Evolutionary conservation across 306 rosid genomes (phyloP).

Genomic region (Malus sieversii): DNA sequence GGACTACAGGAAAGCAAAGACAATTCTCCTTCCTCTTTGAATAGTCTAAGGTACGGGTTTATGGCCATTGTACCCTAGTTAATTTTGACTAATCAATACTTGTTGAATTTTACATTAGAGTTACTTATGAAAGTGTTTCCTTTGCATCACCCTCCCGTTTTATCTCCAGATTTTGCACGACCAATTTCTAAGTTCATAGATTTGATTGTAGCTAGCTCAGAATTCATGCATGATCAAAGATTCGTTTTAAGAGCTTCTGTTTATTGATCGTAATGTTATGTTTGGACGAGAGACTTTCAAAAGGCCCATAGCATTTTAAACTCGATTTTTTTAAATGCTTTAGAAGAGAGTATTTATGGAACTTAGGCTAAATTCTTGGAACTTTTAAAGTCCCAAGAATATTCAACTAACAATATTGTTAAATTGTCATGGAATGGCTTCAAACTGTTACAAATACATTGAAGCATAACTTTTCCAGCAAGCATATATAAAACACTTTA

Average conservation of each 20-base stretch:
- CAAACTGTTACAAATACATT: too few relatives aligned
- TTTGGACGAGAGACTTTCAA: fast-evolving
- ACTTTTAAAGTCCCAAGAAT: too few relatives aligned
- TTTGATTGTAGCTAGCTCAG: neutral
- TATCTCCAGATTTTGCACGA: neutral
- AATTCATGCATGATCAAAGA: too few relatives aligned
- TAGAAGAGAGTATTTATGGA: neutral
- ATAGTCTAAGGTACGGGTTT: neutral
- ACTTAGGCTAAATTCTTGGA: neutral
- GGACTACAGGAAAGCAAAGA: neutral
- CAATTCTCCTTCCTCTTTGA: neutral
- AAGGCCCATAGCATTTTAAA: too few relatives aligned
- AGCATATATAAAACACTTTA: slow-evolving; percentile 6
- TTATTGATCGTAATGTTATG: neutral
- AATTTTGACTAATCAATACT: neutral
- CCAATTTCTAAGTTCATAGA: neutral
- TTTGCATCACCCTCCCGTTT: neutral
- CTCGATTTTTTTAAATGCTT: neutral
- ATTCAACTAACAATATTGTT: neutral
- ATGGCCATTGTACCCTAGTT: neutral
- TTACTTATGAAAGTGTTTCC: too few relatives aligned
- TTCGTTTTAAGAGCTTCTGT: neutral
- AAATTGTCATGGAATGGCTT: too few relatives aligned
- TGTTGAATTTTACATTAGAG: neutral
- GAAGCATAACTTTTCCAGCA: slow-evolving; percentile 6